Evolutionary conservation across 2,329 filamentous ascomycete genomes (phyloP).

Genomic region (Colletotrichum coccodes): DNA sequence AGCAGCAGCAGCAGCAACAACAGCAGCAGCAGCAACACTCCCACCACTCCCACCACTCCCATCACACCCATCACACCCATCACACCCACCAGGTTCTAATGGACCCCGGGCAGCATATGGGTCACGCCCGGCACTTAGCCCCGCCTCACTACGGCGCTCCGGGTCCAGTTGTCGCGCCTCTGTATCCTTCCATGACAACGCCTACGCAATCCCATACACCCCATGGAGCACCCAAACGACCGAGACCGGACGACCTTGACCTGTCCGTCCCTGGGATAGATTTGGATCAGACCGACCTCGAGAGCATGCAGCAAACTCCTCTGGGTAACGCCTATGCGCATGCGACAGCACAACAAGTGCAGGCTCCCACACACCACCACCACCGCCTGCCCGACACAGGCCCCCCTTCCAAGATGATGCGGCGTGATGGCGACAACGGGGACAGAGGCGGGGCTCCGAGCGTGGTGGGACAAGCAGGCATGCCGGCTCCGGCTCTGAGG

Average conservation of each 20-base stretch:
- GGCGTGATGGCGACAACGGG: constrained; percentile 65
- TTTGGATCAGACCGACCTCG: constrained; percentile 65
- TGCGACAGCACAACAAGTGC: constrained; percentile 54
- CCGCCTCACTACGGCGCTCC: constrained; percentile 63
- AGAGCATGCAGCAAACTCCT: constrained; percentile 63
- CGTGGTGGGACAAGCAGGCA: constrained; percentile 86
- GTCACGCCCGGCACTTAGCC: constrained; percentile 59
- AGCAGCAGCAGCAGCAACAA: constrained; percentile 43
- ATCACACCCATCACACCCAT: constrained; percentile 55
- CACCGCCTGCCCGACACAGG: constrained; percentile 81
- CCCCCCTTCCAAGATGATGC: constrained; percentile 74
- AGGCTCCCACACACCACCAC: constrained; percentile 78
- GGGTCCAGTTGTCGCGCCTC: constrained; percentile 59
- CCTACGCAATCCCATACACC: constrained; percentile 46
- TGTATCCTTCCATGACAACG: constrained; percentile 62
- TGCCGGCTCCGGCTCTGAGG: constrained; percentile 83
- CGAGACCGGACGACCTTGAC: constrained; percentile 68
- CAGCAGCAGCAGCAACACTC: constrained; percentile 39
- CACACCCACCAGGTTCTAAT: constrained; percentile 65
- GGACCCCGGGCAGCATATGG: constrained; percentile 62
- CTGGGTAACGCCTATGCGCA: constrained; percentile 63
- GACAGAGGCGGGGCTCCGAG: constrained; percentile 76
- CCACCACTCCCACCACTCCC: constrained; percentile 41
- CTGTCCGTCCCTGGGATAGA: constrained; percentile 62
- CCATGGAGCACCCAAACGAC: constrained; percentile 56